Percentiles rank a stretch among this genome's conserved stretches.
Conservation (phyloP, 345 rosid species). For the Syzygium aromaticum region DNA sequence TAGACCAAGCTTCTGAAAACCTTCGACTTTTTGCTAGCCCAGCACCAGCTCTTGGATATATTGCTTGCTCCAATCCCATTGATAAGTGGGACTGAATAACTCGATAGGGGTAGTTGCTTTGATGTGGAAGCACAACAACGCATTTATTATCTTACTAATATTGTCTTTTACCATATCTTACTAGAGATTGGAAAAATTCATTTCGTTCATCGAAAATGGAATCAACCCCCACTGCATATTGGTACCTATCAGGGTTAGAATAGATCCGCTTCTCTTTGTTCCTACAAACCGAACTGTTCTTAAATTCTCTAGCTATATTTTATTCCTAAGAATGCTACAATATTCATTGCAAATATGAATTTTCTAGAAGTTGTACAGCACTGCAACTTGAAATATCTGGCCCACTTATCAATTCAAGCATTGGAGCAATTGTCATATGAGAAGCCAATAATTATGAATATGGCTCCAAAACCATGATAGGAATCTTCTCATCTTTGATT, state of each 20-base stretch:
- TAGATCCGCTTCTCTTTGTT: background rate
- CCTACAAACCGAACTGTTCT: background rate
- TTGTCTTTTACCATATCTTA: background rate
- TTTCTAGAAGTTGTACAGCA: background rate
- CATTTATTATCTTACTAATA: background rate
- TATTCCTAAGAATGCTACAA: background rate
- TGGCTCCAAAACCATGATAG: background rate
- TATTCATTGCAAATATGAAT: background rate
- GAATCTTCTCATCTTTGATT: background rate
- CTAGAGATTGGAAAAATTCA: background rate
- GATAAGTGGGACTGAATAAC: background rate
- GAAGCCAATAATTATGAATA: background rate
- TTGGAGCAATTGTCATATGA: background rate
- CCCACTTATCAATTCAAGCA: background rate
- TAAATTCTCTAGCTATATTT: background rate
- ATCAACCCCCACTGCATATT: background rate
- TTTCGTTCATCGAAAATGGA: background rate
- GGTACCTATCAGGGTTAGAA: background rate
- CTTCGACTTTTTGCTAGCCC: background rate
- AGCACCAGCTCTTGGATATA: background rate
- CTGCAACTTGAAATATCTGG: background rate
- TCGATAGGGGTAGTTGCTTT: background rate
- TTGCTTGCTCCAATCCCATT: background rate
- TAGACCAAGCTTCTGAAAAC: background rate
- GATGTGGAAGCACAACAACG: background rate